Percentiles rank a stretch among this genome's conserved stretches.
These are phyloP conservation scores for Dactylellina drechsleri DNA, from an alignment of 2,329 filamentous ascomycete species.

Conservation along the genomic window DNA sequence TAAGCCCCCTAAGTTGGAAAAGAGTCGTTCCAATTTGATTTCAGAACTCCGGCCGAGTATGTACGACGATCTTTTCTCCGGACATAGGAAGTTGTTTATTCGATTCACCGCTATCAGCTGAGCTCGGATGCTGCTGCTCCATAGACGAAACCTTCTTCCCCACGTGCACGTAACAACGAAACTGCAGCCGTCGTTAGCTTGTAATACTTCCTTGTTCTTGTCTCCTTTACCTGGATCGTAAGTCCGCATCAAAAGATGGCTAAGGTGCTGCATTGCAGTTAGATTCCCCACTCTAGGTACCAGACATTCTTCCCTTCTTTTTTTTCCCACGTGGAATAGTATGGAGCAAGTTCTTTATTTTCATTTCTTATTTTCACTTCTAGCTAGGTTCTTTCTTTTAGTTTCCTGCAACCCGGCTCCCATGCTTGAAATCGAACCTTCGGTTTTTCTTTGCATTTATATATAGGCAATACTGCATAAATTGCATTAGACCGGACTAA, in stretches of 20 bases:
- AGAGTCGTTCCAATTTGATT: slow-evolving; percentile 17
- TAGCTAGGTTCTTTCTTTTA: slow-evolving; percentile 44
- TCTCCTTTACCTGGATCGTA: slow-evolving; percentile 13
- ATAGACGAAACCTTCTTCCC: slow-evolving; percentile 16
- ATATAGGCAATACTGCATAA: neutral
- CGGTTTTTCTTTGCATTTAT: neutral
- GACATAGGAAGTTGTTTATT: slow-evolving; percentile 8
- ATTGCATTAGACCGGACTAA: too few relatives aligned
- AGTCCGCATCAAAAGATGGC: slow-evolving; percentile 46
- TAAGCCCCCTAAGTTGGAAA: slow-evolving; percentile 27
- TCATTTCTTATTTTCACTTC: neutral
- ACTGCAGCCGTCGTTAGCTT: slow-evolving; percentile 38
- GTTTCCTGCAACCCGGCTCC: slow-evolving; percentile 32
- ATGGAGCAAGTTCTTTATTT: slow-evolving; percentile 13
- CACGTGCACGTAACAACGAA: slow-evolving; percentile 25
- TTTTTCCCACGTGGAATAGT: slow-evolving; percentile 48
- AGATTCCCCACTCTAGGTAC: slow-evolving; percentile 25
- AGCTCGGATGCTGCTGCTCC: slow-evolving; percentile 44
- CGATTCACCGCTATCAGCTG: slow-evolving; percentile 48
- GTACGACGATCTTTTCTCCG: slow-evolving; percentile 39
- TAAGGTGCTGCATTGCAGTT: slow-evolving; percentile 37
- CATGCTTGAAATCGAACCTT: slow-evolving; percentile 45
- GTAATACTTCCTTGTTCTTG: neutral
- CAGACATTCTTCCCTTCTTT: slow-evolving; percentile 37
- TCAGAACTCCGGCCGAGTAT: slow-evolving; percentile 48